A percentile compares a stretch with the other conserved stretches of the same genome.
Evolutionary conservation across 1,284 basidiomycete genomes (phyloP).

Genomic region (Leccinum cinnamomeum): DNA sequence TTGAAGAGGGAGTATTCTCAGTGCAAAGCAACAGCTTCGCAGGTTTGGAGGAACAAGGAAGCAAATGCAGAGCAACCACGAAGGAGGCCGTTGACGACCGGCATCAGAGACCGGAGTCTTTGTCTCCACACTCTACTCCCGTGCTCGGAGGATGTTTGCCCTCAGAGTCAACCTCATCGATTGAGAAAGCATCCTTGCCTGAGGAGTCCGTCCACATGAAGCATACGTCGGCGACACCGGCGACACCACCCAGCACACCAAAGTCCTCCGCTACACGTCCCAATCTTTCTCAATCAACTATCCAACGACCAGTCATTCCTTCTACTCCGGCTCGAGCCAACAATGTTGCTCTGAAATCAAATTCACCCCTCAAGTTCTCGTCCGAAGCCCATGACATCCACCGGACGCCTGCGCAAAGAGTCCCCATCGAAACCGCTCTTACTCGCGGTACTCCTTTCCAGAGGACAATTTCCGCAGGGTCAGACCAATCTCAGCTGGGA

Average conservation of each 20-base stretch:
- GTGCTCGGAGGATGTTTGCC: conserved; percentile 32
- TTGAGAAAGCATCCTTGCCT: conserved; percentile 4
- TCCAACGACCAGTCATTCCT: conserved; percentile 23
- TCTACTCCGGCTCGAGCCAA: conserved; percentile 26
- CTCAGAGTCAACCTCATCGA: conserved; percentile 3
- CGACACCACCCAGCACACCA: conserved; percentile 20
- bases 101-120: conserved; percentile 28
- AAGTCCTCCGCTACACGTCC: conserved; percentile 6
- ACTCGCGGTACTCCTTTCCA: conserved; percentile 49
- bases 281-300: conserved; percentile 16
- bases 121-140: conserved; percentile 39
- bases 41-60: conserved; percentile 3
- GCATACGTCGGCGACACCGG: not conserved
- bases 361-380: conserved; percentile 38
- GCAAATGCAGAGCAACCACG: conserved; percentile 3
- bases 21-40: conserved; percentile 5
- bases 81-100: conserved; percentile 5
- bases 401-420: conserved; percentile 61
- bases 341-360: conserved; percentile 11
- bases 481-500: conserved; percentile 12
- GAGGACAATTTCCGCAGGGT: conserved; percentile 35
- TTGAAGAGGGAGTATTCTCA: not conserved
- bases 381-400: conserved; percentile 39
- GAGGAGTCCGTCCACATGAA: not conserved
- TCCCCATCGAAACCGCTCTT: conserved; percentile 53